Evolutionary conservation across 805 yeast species (phyloP), one percentile per base, ranked within the genome.

Genomic region (Yarrowia keelungensis): DNA sequence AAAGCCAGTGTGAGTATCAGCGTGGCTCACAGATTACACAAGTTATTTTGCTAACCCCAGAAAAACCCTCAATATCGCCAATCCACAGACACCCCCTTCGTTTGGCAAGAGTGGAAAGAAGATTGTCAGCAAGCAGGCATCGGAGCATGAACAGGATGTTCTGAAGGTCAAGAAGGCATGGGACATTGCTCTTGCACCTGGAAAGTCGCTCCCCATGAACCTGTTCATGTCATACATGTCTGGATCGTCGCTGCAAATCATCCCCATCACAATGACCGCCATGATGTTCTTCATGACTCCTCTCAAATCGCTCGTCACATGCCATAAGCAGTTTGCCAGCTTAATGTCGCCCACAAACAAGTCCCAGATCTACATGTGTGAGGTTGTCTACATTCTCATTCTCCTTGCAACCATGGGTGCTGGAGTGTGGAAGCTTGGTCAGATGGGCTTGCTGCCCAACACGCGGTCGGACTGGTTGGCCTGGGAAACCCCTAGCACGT

Each of bases 381-480:
- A 85, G 80, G 53, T 80, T 2, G 82, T 84, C 41, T 89, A 79
- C 73, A 71, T 86, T 8, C 70, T 80, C 11, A 79, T 83, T 69
- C 86, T 85, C 70, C 51, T 87, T 53, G 83, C 85, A 5, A 83
- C 88, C 65, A 80, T 93, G 79, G 85, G 82, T 3, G 86, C 92
- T 45, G 98, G 98, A 2, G 74, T 92, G 16, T 92, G 91, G 87
- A 95, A 95, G 77, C 80, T 95, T 70, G 87, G 90, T 73, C 81
- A 83, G 26, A 91, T 94, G 97, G 98, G 98, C 0, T 81, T 94
- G 72, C 87, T 94, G 70, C 99, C 99, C 26, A 91, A 89, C 73
- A 89, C 87, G 45, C 84, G 84, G 56, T 89, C 97, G 72, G 99
- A 94, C 76, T 95, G 98, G 98, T 79, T 94, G 16, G 87, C 92